Evolutionary conservation across 2,329 filamentous ascomycete genomes (phyloP).

Genomic region (Stromatinia cepivora): DNA sequence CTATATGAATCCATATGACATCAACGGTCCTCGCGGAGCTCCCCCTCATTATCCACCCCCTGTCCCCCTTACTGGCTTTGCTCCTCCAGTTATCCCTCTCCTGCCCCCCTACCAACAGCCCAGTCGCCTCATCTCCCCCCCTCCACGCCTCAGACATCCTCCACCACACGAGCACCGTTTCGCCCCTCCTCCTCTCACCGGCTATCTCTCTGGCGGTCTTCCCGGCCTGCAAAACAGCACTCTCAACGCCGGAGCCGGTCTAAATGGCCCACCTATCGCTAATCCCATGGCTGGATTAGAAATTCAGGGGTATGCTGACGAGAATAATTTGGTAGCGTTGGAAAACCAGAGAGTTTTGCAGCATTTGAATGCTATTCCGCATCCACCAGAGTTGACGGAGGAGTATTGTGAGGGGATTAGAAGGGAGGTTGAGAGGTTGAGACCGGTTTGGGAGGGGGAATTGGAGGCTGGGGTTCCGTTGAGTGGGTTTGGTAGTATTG

Average conservation of each 20-base stretch:
- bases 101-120: neutral
- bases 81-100: neutral
- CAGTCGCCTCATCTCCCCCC: no score
- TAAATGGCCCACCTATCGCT: neutral
- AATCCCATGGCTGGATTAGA: neutral
- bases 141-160: neutral
- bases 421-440: neutral
- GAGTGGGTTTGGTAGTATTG: neutral
- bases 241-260: neutral
- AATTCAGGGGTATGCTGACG: neutral
- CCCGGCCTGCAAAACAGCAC: neutral
- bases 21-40: neutral
- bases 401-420: neutral
- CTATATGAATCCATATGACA: conserved; percentile 7
- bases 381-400: neutral
- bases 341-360: neutral
- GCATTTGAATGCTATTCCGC: neutral
- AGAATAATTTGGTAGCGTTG: neutral
- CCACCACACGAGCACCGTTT: neutral
- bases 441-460: neutral
- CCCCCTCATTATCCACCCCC: neutral
- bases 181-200: neutral
- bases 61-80: accelerated
- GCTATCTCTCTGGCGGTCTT: neutral
- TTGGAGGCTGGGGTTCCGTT: neutral